These are phyloP conservation scores for Claviceps purpurea DNA, from an alignment of 2,329 filamentous ascomycete species.

Conservation along the genomic window DNA sequence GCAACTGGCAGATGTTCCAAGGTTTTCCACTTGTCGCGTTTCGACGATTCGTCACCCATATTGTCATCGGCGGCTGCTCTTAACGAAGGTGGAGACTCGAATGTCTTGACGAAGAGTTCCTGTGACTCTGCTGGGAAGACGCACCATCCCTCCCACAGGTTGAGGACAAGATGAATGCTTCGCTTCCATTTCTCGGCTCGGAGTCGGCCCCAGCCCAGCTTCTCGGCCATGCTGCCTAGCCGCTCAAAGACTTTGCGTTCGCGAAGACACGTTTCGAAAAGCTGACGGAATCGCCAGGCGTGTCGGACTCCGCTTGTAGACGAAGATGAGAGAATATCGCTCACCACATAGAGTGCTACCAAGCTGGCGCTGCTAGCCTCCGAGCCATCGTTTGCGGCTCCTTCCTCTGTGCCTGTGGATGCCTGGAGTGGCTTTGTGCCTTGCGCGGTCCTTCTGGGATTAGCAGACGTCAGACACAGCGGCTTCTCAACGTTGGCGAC, in stretches of 20 bases:
- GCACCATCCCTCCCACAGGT: slow-evolving; percentile 59
- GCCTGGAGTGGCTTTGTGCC: slow-evolving; percentile 20
- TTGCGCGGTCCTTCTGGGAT: slow-evolving; percentile 39
- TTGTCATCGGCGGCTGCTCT: slow-evolving; percentile 15
- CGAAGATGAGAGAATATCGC: slow-evolving; percentile 65
- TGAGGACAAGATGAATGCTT: slow-evolving; percentile 54
- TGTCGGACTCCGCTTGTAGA: slow-evolving; percentile 68
- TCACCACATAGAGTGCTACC: slow-evolving; percentile 64
- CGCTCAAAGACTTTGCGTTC: slow-evolving; percentile 58
- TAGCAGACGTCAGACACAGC: slow-evolving; percentile 58
- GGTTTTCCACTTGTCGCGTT: slow-evolving; percentile 35
- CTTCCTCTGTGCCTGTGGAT: slow-evolving; percentile 18
- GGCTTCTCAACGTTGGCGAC: slow-evolving; percentile 70
- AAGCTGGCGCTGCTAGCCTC: slow-evolving; percentile 64
- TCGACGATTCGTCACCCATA: slow-evolving; percentile 12
- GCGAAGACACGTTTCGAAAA: slow-evolving; percentile 63
- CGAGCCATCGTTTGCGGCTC: slow-evolving; percentile 26
- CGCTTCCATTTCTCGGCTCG: slow-evolving; percentile 77
- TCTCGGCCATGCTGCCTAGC: slow-evolving; percentile 60
- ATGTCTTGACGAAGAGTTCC: slow-evolving; percentile 54
- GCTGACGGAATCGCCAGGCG: slow-evolving; percentile 73
- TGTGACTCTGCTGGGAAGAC: slow-evolving; percentile 64
- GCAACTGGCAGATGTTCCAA: slow-evolving; percentile 24
- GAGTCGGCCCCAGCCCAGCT: slow-evolving; percentile 64
- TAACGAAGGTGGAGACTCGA: slow-evolving; percentile 51